Evolutionary conservation across 257 asterid genomes (phyloP).

Genomic region (Anisodus acutangulus): DNA sequence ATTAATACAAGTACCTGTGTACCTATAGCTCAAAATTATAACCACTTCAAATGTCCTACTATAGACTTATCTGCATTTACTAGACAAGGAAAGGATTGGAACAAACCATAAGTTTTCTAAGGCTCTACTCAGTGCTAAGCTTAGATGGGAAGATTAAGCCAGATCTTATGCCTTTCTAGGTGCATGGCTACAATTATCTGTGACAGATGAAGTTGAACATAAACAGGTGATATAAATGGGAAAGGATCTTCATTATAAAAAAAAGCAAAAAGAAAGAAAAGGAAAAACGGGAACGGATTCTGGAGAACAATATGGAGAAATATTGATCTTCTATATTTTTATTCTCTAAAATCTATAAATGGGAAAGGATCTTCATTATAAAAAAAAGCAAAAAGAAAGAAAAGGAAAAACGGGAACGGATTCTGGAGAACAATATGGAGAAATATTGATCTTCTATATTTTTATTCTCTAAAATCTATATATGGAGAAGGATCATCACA

Average conservation of each 20-base stretch:
- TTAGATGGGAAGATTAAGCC: constrained; percentile 25
- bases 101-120: background rate
- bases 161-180: background rate
- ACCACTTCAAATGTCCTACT: background rate
- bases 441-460: constrained; percentile 13
- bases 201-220: background rate
- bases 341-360: background rate
- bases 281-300: background rate
- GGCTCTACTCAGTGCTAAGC: background rate
- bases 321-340: background rate
- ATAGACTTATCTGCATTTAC: constrained; percentile 1
- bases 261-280: background rate
- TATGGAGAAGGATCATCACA: constrained; percentile 20
- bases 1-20: constrained; percentile 16
- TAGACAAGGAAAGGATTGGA: constrained; percentile 2
- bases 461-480: background rate
- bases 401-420: background rate
- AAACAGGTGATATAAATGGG: background rate
- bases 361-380: constrained; percentile 8
- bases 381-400: background rate
- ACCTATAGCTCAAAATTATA: constrained; percentile 11
- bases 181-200: constrained; percentile 5
- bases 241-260: background rate
- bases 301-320: constrained; percentile 21
- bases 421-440: constrained; percentile 19